Evolutionary conservation across 129 eudicot species (phyloP), one percentile per base, ranked within the genome.

Genomic region (Artemisia tridentata): DNA sequence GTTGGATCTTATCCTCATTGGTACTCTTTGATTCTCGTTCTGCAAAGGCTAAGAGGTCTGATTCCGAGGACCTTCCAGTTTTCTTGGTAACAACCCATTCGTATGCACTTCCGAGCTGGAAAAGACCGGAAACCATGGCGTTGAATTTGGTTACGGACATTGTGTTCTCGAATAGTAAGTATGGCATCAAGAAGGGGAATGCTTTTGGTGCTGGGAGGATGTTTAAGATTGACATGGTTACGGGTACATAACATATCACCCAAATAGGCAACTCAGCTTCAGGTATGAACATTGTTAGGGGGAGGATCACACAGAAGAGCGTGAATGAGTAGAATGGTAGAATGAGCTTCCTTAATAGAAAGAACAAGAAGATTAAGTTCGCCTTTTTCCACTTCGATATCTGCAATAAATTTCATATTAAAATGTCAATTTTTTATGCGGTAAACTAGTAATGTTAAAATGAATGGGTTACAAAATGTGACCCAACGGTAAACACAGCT

Each of bases 71-170:
- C 23, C 98, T 67, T 18, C 98, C 98, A 10, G 88, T 82, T 78
- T 92, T 92, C 70, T 92, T 92, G 23, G 98, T 92, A 25, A 92
- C 98, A 1, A 92, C 96, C 98, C 98, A 92, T 69, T 92, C 98
- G 18, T 91, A 88, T 1, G 98, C 84, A 34, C 98, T 88, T 72
- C 98, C 98, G 16, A 92, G 96, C 84, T 92, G 98, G 76, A 92
- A 92, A 27, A 91, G 77, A 1, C 97, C 97, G 2, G 97, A 86
- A 48, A 90, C 75, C 97, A 90, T 90, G 4, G 97, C 97, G 62
- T 90, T 85, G 86, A 90, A 90, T 65, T 88, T 92, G 65, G 98
- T 92, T 53, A 92, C 96, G 0, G 98, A 92, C 98, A 92, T 92
- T 63, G 98, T 92, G 88, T 92, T 92, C 20, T 92, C 98, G 52